phyloP scores from a whole-genome alignment of 371 early-diverging fungal species.

The Actinomortierella ambigua region DNA sequence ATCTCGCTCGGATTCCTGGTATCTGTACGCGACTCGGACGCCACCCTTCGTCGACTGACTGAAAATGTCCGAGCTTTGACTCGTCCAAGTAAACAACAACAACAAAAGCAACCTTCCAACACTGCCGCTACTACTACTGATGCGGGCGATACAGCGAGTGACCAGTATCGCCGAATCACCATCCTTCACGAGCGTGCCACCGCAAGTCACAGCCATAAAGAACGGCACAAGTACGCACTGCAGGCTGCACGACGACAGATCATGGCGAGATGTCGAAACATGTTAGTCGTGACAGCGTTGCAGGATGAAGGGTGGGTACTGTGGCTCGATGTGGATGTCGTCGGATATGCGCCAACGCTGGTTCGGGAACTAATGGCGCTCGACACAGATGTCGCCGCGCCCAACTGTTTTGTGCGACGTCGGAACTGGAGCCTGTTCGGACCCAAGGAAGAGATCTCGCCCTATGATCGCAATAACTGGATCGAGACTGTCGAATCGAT shows the following conservation, averaged over 20 bases:
- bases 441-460: conserved; percentile 8
- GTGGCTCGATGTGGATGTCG: conserved; percentile 76
- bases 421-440: conserved; percentile 9
- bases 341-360: conserved; percentile 59
- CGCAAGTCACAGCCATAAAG: conserved; percentile 54
- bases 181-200: conserved; percentile 64
- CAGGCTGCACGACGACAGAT: conserved; percentile 62
- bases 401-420: conserved; percentile 58
- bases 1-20: conserved; percentile 73
- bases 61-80: too few relatives aligned
- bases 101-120: too few relatives aligned
- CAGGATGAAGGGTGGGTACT: conserved; percentile 70
- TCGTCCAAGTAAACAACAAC: too few relatives aligned
- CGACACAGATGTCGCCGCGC: conserved; percentile 68
- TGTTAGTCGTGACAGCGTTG: conserved; percentile 58
- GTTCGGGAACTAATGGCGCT: conserved; percentile 60
- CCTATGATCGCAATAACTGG: conserved; percentile 75
- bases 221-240: conserved; percentile 60
- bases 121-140: too few relatives aligned
- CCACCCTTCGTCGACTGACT: too few relatives aligned
- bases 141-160: too few relatives aligned
- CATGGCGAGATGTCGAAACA: conserved; percentile 70
- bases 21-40: too few relatives aligned
- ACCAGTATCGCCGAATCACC: conserved; percentile 58
- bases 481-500: conserved; percentile 64